Conservation (phyloP, 2,329 filamentous ascomycete species). For the Fusarium udum region DNA sequence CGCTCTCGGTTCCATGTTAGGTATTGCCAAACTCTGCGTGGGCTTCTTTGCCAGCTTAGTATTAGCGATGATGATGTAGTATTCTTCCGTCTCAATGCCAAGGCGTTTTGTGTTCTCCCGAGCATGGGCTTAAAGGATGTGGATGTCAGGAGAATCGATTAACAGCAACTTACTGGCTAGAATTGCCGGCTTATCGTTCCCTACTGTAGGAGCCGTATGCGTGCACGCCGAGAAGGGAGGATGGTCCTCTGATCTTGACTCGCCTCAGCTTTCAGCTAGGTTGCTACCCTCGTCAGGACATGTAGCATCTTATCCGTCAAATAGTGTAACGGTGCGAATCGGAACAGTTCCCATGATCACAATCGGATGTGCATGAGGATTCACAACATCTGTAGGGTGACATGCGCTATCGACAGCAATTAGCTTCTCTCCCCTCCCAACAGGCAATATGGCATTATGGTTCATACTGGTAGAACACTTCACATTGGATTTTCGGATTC, state of each 20-base stretch:
- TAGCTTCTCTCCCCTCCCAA: not conserved
- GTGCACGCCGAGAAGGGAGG: slow-evolving; percentile 19
- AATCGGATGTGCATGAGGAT: slow-evolving; percentile 20
- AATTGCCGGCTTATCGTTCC: slow-evolving; percentile 34
- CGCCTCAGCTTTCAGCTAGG: slow-evolving; percentile 22
- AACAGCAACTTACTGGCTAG: not conserved
- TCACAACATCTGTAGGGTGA: slow-evolving; percentile 22
- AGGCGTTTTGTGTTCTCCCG: slow-evolving; percentile 7
- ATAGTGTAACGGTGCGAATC: slow-evolving; percentile 34
- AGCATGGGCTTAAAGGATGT: slow-evolving; percentile 2
- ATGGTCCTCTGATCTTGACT: slow-evolving; percentile 17
- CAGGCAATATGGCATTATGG: not conserved
- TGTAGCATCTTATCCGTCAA: slow-evolving; percentile 30
- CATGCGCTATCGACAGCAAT: not conserved
- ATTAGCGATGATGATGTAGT: not conserved
- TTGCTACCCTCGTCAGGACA: slow-evolving; percentile 14
- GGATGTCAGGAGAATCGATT: not conserved
- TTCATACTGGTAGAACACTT: not conserved
- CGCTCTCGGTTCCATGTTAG: not conserved
- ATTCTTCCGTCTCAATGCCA: slow-evolving; percentile 8
- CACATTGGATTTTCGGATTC: slow-evolving; percentile 9
- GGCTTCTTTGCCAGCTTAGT: not conserved
- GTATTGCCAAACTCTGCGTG: not conserved
- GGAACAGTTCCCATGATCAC: slow-evolving; percentile 37
- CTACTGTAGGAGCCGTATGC: slow-evolving; percentile 11